Conservation (phyloP, 768 basidiomycete genomes). For the Leccinum olivaceopallidum region DNA sequence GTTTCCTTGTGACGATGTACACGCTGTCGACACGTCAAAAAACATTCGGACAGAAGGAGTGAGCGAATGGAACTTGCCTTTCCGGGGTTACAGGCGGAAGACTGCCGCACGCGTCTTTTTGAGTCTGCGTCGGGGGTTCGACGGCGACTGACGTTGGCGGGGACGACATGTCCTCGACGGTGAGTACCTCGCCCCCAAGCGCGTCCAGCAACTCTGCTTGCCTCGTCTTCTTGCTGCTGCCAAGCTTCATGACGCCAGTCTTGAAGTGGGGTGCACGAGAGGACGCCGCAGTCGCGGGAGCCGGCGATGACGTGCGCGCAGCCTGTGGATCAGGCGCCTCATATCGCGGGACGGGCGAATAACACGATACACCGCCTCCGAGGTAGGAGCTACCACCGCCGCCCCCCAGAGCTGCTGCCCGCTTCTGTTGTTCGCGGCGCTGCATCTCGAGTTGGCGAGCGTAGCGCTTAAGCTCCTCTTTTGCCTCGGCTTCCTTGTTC, state of each 20-base stretch:
- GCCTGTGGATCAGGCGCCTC: slow-evolving; percentile 60
- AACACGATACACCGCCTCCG: slow-evolving; percentile 69
- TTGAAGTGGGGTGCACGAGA: slow-evolving; percentile 85
- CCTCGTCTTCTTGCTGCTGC: slow-evolving; percentile 87
- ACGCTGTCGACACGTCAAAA: slow-evolving; percentile 49
- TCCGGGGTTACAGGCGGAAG: slow-evolving; percentile 75
- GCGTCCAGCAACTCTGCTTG: slow-evolving; percentile 89
- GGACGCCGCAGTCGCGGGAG: slow-evolving; percentile 39
- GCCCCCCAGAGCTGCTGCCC: slow-evolving; percentile 52
- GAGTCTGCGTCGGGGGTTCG: slow-evolving; percentile 27
- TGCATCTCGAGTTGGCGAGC: slow-evolving; percentile 99
- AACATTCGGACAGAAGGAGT: neutral
- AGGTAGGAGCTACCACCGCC: slow-evolving; percentile 55
- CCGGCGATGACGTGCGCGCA: slow-evolving; percentile 43
- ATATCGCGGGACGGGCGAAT: slow-evolving; percentile 70
- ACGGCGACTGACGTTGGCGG: slow-evolving; percentile 51
- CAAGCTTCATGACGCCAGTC: slow-evolving; percentile 94
- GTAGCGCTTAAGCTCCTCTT: slow-evolving; percentile 97
- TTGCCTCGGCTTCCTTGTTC: slow-evolving; percentile 99
- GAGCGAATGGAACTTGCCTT: slow-evolving; percentile 47
- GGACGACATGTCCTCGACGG: slow-evolving; percentile 50
- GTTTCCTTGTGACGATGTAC: slow-evolving; percentile 82
- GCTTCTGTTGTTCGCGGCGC: slow-evolving; percentile 88
- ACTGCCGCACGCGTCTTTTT: slow-evolving; percentile 37
- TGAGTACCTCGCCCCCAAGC: slow-evolving; percentile 73